Conservation (phyloP, 257 asterid species). For the Nicotiana sylvestris region DNA sequence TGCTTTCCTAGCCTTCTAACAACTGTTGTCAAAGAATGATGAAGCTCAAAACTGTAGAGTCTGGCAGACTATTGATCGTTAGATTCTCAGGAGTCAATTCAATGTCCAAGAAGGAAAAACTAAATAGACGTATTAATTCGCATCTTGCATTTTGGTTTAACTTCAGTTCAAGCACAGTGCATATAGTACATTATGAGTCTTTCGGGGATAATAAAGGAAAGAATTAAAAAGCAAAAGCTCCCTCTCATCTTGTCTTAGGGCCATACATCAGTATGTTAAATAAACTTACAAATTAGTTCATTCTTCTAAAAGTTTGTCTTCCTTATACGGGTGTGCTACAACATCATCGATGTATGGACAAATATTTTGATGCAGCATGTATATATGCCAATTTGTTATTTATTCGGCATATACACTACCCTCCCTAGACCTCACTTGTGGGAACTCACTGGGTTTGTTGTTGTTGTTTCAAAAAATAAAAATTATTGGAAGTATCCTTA, state of each 20-base stretch:
- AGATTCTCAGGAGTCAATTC: neutral
- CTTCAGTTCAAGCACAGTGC: neutral
- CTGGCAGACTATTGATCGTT: neutral
- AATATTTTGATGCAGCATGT: neutral
- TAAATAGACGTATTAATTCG: neutral
- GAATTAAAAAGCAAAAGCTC: neutral
- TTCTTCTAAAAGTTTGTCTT: neutral
- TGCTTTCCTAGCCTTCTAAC: constrained; percentile 24
- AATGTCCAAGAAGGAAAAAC: neutral
- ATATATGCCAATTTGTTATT: neutral
- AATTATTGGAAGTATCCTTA: neutral
- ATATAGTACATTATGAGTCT: neutral
- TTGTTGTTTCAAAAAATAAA: too few species aligned
- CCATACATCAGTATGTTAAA: neutral
- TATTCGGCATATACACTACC: too few species aligned
- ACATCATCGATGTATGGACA: neutral
- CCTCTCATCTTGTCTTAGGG: neutral
- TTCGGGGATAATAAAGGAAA: neutral
- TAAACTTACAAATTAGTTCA: neutral
- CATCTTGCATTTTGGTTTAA: neutral
- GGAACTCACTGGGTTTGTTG: too few species aligned
- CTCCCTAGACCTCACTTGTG: too few species aligned
- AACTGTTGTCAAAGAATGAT: neutral
- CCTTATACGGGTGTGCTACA: neutral
- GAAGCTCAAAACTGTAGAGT: neutral